Base-by-base conservation (phyloP, 805 yeast species). In the Hanseniaspora hatyaiensis region DNA sequence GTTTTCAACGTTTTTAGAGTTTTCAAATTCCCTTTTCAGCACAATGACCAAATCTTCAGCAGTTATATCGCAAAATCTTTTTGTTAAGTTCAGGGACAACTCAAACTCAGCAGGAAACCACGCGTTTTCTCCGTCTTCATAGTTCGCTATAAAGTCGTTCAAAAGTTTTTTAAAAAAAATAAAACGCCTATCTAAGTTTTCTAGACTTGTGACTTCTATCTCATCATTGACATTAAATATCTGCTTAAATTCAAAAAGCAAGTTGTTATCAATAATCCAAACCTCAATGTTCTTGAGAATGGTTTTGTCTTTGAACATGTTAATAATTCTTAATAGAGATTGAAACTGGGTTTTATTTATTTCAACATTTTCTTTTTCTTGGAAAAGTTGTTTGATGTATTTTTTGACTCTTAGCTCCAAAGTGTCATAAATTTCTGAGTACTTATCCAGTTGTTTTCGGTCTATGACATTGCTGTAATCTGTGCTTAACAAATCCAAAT, bases 201-300 rank as follows among this genome's bases (percentile, higher is more conserved):
- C 98, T 51, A 92, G 65, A 4, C 94, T 81, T 1, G 96, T 96
- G 0, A 98, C 98, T 63, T 92, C 98, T 11, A 43, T 26, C 29
- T 46, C 50, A 55, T 87, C 96, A 12, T 77, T 71, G 8, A 78
- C 70, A 47, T 77, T 73, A 64, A 92, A 92, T 9, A 92, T 85
- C 19, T 75, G 66, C 30, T 72, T 72, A 37, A 89, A 77, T 56
- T 89, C 97, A 56, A 73, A 74, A 46, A 92, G 67, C 52, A 81
- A 78, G 26, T 69, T 69, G 32, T 16, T 40, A 49, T 73, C 75
- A 51, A 82, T 73, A 61, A 82, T 84, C 89, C 94, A 85, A 40
- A 71, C 74, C 8, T 77, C 63, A 40, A 89, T 68, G 75, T 40
- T 70, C 72, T 52, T 77, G 72, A 43, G 75, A 70, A 22, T 82